These are phyloP conservation scores for Cladophialophora exuberans DNA, from an alignment of 2,329 filamentous ascomycete species.

Conservation along the genomic window DNA sequence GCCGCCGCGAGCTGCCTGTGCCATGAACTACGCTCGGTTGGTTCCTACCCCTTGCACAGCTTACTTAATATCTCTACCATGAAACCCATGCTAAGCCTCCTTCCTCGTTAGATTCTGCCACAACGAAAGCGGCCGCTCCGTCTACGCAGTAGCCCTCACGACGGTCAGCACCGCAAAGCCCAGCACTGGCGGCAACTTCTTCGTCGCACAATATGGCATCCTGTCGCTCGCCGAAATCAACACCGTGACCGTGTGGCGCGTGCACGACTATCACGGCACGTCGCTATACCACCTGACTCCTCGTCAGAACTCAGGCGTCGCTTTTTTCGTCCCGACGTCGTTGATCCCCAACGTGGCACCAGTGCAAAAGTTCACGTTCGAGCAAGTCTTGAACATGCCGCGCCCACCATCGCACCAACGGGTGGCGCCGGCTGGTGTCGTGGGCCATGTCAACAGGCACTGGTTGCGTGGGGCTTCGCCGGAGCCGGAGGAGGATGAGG, in stretches of 20 bases:
- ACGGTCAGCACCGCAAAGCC: not conserved
- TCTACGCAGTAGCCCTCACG: not conserved
- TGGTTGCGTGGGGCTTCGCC: too few species aligned
- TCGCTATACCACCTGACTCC: not conserved
- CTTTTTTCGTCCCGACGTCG: not conserved
- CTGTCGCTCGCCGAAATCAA: not conserved
- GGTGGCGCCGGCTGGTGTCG: too few species aligned
- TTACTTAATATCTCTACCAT: too few species aligned
- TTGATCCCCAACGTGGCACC: not conserved
- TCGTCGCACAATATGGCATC: not conserved
- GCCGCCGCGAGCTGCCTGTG: not conserved
- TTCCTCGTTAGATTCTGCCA: not conserved
- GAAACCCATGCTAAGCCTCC: too few species aligned
- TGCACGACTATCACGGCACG: not conserved
- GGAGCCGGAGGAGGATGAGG: too few species aligned
- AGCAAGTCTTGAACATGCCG: too few species aligned
- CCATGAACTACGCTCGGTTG: conserved; percentile 1
- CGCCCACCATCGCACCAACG: too few species aligned
- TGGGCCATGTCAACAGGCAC: too few species aligned
- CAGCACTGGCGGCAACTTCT: not conserved
- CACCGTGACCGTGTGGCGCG: not conserved
- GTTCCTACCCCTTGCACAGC: too few species aligned
- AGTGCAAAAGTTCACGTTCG: too few species aligned
- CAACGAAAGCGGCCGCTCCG: not conserved
- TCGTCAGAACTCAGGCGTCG: not conserved